These are phyloP conservation scores for Ogataea methanolica DNA, from an alignment of 805 yeast genomes.

Conservation along the genomic window DNA sequence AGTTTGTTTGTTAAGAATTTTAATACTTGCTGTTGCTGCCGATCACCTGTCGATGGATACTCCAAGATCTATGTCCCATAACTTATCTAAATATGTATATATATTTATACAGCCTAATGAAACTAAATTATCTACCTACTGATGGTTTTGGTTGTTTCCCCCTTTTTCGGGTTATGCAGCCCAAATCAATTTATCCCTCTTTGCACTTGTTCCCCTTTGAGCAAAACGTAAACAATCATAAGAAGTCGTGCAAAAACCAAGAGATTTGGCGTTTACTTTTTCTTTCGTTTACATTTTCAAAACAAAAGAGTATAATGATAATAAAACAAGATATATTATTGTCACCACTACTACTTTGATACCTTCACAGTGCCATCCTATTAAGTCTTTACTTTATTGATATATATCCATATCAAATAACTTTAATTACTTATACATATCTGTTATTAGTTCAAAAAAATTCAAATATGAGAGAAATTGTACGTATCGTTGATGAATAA, in stretches of 20 bases:
- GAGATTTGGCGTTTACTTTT: conserved; percentile 17
- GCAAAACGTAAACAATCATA: neutral
- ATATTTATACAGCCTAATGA: neutral
- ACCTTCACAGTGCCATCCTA: neutral
- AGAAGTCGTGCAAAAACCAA: conserved; percentile 14
- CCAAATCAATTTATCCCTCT: no score
- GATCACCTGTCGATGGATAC: conserved; percentile 65
- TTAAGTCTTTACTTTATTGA: neutral
- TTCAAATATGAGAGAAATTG: conserved; percentile 28
- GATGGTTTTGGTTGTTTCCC: no score
- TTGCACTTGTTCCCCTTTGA: no score
- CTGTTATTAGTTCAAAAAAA: neutral
- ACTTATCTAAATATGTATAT: neutral
- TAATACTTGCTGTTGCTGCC: conserved; percentile 80
- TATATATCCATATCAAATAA: neutral
- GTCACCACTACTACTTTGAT: no score
- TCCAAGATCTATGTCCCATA: conserved; percentile 57
- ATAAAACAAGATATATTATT: no score
- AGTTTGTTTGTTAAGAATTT: conserved; percentile 69
- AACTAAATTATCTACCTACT: no score
- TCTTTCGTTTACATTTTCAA: conserved; percentile 15
- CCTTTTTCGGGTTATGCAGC: no score
- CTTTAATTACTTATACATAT: neutral
- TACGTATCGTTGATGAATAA: conserved; percentile 13
- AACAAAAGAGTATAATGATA: conserved; percentile 3